phyloP scores from a whole-genome alignment of 345 rosid species.

The Litchi chinensis region DNA sequence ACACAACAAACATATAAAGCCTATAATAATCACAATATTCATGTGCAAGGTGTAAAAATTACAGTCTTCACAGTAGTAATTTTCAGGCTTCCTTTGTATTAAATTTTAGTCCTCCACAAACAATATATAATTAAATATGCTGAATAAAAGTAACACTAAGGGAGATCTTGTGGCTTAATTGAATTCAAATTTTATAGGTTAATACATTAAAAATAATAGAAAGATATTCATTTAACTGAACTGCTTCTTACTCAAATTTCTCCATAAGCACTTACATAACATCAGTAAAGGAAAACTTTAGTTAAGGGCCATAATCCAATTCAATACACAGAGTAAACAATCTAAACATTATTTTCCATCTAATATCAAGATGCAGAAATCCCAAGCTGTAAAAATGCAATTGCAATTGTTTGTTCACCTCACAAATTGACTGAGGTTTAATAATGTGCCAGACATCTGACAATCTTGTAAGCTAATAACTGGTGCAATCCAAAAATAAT shows the following conservation, averaged over 20 bases:
- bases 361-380: not conserved
- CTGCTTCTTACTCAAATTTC: not conserved
- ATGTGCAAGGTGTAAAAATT: not conserved
- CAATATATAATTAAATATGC: not conserved
- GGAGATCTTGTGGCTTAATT: not conserved
- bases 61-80: not conserved
- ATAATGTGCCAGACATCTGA: not conserved
- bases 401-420: not conserved
- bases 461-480: conserved; percentile 1
- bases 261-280: not conserved
- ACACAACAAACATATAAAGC: not conserved
- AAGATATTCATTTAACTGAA: not conserved
- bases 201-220: not conserved
- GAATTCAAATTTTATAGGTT: not conserved
- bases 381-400: not conserved
- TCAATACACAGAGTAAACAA: not conserved
- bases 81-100: not conserved
- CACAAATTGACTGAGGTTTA: not conserved
- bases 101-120: not conserved
- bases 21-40: not conserved
- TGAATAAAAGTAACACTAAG: not conserved
- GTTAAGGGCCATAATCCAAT: not conserved
- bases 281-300: not conserved
- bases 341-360: not conserved
- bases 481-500: not conserved